Evolutionary conservation across 306 rosid genomes (phyloP), one percentile per base, ranked within the genome.

Genomic region (Malus asiatica): DNA sequence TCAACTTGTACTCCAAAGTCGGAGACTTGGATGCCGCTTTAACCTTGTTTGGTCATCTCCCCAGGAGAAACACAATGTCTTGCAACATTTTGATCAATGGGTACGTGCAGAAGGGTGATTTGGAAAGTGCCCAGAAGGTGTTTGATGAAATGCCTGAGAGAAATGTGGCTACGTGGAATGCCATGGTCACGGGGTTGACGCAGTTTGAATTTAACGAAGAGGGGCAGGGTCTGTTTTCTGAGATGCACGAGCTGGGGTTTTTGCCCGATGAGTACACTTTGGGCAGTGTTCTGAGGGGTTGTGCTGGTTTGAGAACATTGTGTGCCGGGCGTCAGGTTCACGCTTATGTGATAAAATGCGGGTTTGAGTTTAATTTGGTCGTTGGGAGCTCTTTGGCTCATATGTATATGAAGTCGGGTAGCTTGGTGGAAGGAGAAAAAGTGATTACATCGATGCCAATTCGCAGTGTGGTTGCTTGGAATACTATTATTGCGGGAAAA

Each of bases 401-500:
- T 82, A 90, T 90, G 97, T 95, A 92, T 82, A 95, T 92, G 93
- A 95, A 92, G 79, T 84, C 87, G 9, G 91, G 97, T 55, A 80
- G 88, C 80, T 81, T 95, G 83, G 78, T 48, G 33, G 97, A 88
- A 29, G 97, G 97, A 72, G 93, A 90, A 76, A 82, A 82, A 53
- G 83, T 86, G 59, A 90, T 95, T 66, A 83, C 68, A 73, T 83
- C 78, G 38, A 86, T 95, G 97, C 95, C 95, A 0, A 67, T 51
- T 76, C 81, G 84, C 68, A 95, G 84, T 83, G 82, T 95, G 71
- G 91, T 95, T 85, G 93, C 93, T 83, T 92, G 98, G 98, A 95
- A 95, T 87, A 92, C 96, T 8, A 93, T 92, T 66, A 90, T 92
- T 75, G 95, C 96, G 0, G 98, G 98, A 64, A 95, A 92, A 84